Conservation (phyloP, 2,329 filamentous ascomycete species). For the Talaromyces marneffei region DNA sequence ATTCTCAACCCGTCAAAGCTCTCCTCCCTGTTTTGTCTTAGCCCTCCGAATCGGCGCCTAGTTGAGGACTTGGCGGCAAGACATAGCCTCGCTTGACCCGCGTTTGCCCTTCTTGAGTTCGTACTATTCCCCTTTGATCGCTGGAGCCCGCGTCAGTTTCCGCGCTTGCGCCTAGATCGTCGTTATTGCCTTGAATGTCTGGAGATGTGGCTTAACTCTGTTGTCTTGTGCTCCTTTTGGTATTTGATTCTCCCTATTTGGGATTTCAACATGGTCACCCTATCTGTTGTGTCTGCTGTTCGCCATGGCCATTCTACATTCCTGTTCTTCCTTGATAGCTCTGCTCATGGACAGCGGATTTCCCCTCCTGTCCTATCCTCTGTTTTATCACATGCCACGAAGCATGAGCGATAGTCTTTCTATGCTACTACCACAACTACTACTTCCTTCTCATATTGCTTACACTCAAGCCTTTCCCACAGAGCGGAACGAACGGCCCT, state of each 20-base stretch:
- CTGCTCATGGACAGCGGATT: neutral
- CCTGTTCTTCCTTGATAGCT: neutral
- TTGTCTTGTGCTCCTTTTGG: neutral
- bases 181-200: conserved; percentile 2
- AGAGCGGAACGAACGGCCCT: conserved; percentile 43
- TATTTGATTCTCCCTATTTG: neutral
- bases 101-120: neutral
- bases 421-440: neutral
- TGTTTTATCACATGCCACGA: neutral
- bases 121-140: conserved; percentile 1
- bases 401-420: neutral
- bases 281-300: neutral
- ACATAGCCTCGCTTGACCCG: neutral
- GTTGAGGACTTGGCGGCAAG: neutral
- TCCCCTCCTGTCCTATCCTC: neutral
- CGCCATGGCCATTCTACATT: neutral
- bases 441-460: conserved; percentile 24
- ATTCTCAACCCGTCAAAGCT: neutral
- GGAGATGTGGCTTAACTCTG: neutral
- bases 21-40: neutral
- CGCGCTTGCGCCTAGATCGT: conserved; percentile 13
- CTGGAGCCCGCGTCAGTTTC: neutral
- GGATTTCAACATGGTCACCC: neutral
- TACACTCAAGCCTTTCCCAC: conserved; percentile 45
- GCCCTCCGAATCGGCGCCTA: neutral